A percentile compares a stretch with the other conserved stretches of the same genome.
Evolutionary conservation across 129 eudicot genomes (phyloP).

Genomic region (Saposhnikovia divaricata): DNA sequence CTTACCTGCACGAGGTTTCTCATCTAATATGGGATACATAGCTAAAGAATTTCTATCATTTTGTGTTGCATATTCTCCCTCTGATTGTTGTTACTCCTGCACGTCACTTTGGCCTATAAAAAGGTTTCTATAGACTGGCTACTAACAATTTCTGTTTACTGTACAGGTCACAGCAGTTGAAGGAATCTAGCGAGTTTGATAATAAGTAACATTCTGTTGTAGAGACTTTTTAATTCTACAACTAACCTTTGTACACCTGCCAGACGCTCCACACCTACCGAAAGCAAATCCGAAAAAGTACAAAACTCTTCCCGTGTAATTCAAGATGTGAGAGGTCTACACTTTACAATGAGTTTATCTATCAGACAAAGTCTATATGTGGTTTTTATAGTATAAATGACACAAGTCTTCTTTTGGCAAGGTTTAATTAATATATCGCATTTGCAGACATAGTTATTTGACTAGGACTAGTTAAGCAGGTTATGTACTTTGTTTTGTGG

Average conservation of each 20-base stretch:
- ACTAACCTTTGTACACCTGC: background rate
- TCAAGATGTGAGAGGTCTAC: conserved; percentile 3
- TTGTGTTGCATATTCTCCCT: background rate
- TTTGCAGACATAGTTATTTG: no score
- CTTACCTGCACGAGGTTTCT: background rate
- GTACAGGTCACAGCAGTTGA: conserved; percentile 36
- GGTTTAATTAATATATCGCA: no score
- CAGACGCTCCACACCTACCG: background rate
- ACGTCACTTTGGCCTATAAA: background rate
- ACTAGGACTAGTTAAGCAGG: no score
- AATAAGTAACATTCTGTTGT: conserved; percentile 22
- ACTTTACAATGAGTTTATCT: background rate
- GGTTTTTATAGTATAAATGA: background rate
- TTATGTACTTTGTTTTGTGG: no score
- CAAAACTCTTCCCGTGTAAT: background rate
- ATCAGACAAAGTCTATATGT: background rate
- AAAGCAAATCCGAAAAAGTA: background rate
- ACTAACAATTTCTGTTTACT: background rate
- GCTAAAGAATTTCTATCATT: background rate
- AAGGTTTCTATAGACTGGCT: background rate
- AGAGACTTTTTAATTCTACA: background rate
- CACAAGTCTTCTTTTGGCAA: no score
- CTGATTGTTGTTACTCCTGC: background rate
- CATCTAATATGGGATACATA: background rate
- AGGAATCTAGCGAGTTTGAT: conserved; percentile 19